These are phyloP conservation scores for Penicillium cosmopolitanum DNA, from an alignment of 495 filamentous ascomycete genomes.

Conservation along the genomic window DNA sequence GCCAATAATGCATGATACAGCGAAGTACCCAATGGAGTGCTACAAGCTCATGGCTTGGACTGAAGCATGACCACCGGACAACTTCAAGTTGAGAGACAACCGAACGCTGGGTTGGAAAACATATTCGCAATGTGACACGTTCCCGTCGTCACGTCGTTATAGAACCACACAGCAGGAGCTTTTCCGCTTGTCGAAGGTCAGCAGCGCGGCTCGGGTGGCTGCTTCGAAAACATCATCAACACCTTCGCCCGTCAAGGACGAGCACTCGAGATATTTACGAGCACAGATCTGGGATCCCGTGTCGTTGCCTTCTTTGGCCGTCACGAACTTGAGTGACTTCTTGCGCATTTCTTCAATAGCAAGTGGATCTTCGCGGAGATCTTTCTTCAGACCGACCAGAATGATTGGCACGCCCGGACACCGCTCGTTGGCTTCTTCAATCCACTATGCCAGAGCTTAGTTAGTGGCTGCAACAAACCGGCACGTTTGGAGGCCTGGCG, in stretches of 20 bases:
- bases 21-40: constrained; percentile 23
- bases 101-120: constrained; percentile 33
- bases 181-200: constrained; percentile 89
- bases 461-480: constrained; percentile 8
- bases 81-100: constrained; percentile 29
- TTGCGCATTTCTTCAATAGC: constrained; percentile 98
- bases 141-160: constrained; percentile 53
- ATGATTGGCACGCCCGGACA: constrained; percentile 95
- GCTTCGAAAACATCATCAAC: constrained; percentile 99
- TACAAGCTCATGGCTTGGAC: constrained; percentile 4
- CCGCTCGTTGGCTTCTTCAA: constrained; percentile 92
- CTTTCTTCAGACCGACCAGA: constrained; percentile 96
- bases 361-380: constrained; percentile 90
- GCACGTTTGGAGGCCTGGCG: background rate
- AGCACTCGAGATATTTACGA: constrained; percentile 96
- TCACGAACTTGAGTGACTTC: constrained; percentile 85
- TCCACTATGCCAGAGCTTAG: constrained; percentile 66
- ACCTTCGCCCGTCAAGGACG: constrained; percentile 93
- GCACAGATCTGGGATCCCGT: constrained; percentile 85
- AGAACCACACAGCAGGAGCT: constrained; percentile 86
- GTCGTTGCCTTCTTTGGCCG: constrained; percentile 75
- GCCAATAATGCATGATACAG: constrained; percentile 51
- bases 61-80: constrained; percentile 19
- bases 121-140: constrained; percentile 26
- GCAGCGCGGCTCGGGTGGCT: constrained; percentile 89